A percentile compares a stretch with the other conserved stretches of the same genome.
These are phyloP conservation scores for Sonneratia caseolaris DNA, from an alignment of 345 rosid genomes.

Conservation along the genomic window DNA sequence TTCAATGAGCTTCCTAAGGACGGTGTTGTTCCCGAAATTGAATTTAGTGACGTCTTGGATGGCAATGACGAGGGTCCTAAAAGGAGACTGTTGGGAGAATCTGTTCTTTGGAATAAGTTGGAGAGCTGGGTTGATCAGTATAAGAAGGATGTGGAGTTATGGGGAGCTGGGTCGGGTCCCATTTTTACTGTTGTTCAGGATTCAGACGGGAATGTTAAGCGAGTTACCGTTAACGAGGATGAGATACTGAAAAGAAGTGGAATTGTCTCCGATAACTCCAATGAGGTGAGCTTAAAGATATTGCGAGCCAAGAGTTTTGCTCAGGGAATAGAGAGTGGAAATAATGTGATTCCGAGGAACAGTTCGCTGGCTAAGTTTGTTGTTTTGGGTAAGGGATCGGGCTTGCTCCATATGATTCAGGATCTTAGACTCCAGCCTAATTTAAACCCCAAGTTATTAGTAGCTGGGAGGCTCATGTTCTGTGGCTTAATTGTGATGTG, in stretches of 20 bases:
- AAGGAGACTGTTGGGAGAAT: slow-evolving; percentile 23
- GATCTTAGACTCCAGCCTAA: slow-evolving; percentile 23
- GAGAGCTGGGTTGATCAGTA: slow-evolving; percentile 60
- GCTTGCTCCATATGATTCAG: slow-evolving; percentile 27
- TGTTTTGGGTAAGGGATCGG: slow-evolving; percentile 24
- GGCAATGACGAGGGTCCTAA: slow-evolving; percentile 19
- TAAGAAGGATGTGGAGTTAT: slow-evolving; percentile 49
- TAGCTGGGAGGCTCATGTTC: slow-evolving; percentile 37
- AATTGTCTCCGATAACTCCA: slow-evolving; percentile 21
- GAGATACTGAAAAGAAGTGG: slow-evolving; percentile 42
- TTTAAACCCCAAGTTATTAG: slow-evolving; percentile 29
- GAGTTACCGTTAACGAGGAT: slow-evolving; percentile 44
- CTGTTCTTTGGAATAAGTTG: slow-evolving; percentile 40
- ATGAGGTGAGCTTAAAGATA: slow-evolving; percentile 31
- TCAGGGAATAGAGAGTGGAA: slow-evolving; percentile 51
- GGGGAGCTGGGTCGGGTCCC: slow-evolving; percentile 68
- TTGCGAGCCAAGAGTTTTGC: slow-evolving; percentile 52
- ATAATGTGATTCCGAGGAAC: slow-evolving; percentile 47
- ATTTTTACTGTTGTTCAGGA: slow-evolving; percentile 55
- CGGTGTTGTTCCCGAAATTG: slow-evolving; percentile 11
- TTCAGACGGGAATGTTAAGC: slow-evolving; percentile 42
- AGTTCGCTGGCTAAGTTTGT: slow-evolving; percentile 61
- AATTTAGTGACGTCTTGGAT: slow-evolving; percentile 9
- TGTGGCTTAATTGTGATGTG: slow-evolving; percentile 44
- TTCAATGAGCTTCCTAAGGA: slow-evolving; percentile 4